Conservation (phyloP, 805 yeast species). For the Candida namnaoensis region DNA sequence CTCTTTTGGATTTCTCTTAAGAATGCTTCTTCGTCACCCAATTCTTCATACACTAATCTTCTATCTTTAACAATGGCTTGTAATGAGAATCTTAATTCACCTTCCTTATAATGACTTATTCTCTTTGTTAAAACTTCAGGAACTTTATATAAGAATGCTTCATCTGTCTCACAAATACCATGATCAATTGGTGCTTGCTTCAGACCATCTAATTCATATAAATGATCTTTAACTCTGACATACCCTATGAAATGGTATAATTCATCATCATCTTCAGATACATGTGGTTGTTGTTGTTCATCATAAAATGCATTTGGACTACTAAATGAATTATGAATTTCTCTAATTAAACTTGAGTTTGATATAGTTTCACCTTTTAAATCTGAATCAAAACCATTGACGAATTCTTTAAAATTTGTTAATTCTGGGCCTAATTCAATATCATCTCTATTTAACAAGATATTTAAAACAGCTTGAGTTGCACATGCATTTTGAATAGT, state of each 20-base stretch:
- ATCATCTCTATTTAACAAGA: constrained; percentile 35
- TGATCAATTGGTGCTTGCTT: constrained; percentile 47
- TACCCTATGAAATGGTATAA: constrained; percentile 56
- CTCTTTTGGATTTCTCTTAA: constrained; percentile 37
- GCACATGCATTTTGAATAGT: constrained; percentile 65
- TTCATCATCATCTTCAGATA: constrained; percentile 37
- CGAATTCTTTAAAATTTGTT: constrained; percentile 38
- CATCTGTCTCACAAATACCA: constrained; percentile 29
- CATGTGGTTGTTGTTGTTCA: constrained; percentile 20
- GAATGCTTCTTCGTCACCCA: constrained; percentile 31
- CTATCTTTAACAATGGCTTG: constrained; percentile 45
- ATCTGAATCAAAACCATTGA: constrained; percentile 42
- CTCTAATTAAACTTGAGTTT: constrained; percentile 46
- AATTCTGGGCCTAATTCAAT: constrained; percentile 42
- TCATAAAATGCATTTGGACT: constrained; percentile 43
- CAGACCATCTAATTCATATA: constrained; percentile 59
- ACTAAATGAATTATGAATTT: constrained; percentile 53
- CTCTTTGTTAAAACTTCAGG: constrained; percentile 37
- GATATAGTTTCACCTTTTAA: constrained; percentile 54
- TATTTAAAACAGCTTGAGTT: constrained; percentile 60
- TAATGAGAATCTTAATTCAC: constrained; percentile 49
- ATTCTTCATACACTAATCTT: constrained; percentile 24
- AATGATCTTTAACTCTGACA: constrained; percentile 28
- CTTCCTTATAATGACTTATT: constrained; percentile 32
- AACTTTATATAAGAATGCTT: constrained; percentile 32